Base-by-base conservation (phyloP, 257 asterid species). In the Nicotiana benthamiana region DNA sequence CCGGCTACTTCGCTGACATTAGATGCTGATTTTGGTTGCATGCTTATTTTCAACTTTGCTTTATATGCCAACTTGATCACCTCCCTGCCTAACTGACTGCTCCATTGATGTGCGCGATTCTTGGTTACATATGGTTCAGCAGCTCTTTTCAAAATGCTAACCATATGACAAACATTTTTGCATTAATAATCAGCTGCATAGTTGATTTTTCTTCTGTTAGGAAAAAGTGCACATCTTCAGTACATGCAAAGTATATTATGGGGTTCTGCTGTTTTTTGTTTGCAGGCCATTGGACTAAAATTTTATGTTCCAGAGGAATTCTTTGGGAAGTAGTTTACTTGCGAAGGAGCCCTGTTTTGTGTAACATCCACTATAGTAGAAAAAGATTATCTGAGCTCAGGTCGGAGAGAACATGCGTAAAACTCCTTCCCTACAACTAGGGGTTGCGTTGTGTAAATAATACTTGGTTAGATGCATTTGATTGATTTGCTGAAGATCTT, bases 201-300 rank as follows among this genome's bases (percentile, higher is more conserved):
- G 15, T 57, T 57, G 28, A 57, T 57, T 57, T 57, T 6, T 57
- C 64, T 57, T 57, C 63, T 57, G 5, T 1, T 4, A 6, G 60
- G 9, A 17, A 54, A 54, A 54, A 5, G 60, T 53, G 8, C 63
- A 57, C 63, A 57, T 8, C 67, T 61, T 24, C 18, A 60, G 2
- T 4, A 28, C 67, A 62, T 62, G 68, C 68, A 13, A 12, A 12
- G 36, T 26, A 13, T 62, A 48, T 15, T 48, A 74, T 11, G 34
- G n/a, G 36, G 40, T 48, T 48, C 61, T 24, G 3, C 48, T 48
- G 78, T 40, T 52, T 82, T 76, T 75, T 20, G 77, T 54, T 86
- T 83, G 87, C 97, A 93, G 98, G 92, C 94, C 30, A 81, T 93
- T 77, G 98, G 98, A 54, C 82, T 95, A 75, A 91, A 83, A 81